These are phyloP conservation scores for Cicer yamashitae DNA, from an alignment of 306 rosid genomes.

Conservation along the genomic window DNA sequence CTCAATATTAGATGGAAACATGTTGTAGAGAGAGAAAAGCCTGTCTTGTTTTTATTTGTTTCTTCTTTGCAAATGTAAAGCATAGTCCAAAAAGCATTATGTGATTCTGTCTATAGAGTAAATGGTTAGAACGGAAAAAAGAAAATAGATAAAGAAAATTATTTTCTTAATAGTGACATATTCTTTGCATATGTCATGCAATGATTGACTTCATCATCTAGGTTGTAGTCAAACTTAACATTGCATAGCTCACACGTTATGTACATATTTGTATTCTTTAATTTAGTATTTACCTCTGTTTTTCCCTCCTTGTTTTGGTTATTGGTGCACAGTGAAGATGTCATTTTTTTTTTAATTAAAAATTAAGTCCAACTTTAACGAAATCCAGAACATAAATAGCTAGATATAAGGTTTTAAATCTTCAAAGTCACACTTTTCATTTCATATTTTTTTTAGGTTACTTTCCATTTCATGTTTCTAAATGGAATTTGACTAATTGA, in stretches of 20 bases:
- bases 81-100: constrained; percentile 44
- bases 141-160: constrained; percentile 42
- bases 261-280: constrained; percentile 31
- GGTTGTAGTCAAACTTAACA: constrained; percentile 45
- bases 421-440: constrained; percentile 28
- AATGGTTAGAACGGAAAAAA: constrained; percentile 38
- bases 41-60: constrained; percentile 45
- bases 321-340: not conserved
- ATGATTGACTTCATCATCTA: constrained; percentile 52
- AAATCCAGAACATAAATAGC: constrained; percentile 39
- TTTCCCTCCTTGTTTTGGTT: constrained; percentile 4
- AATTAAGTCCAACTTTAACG: constrained; percentile 11
- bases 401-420: constrained; percentile 40
- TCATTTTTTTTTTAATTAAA: constrained; percentile 1
- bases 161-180: constrained; percentile 38
- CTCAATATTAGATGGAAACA: constrained; percentile 43
- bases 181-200: constrained; percentile 49
- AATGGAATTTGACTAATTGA: constrained; percentile 9
- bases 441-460: not conserved
- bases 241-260: constrained; percentile 46
- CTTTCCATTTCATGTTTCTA: constrained; percentile 11
- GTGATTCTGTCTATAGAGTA: constrained; percentile 44
- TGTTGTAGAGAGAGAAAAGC: constrained; percentile 49
- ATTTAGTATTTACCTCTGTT: constrained; percentile 36
- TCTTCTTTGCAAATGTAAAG: constrained; percentile 43